Evolutionary conservation across 495 filamentous ascomycete species (phyloP).

Genomic region (Daldinia caldariorum): DNA sequence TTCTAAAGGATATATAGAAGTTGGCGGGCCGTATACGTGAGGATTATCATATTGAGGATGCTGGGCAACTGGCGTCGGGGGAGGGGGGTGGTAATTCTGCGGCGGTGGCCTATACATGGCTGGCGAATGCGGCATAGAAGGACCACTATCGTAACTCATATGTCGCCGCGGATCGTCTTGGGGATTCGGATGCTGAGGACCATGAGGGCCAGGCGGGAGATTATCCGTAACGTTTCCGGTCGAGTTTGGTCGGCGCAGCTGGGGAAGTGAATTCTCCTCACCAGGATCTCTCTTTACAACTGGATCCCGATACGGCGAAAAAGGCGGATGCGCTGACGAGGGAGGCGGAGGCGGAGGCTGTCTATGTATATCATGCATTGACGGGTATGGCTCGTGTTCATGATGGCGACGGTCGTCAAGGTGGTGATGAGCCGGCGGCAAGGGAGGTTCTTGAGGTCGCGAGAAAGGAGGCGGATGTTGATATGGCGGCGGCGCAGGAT

Average conservation of each 20-base stretch:
- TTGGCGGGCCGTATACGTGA: conserved; percentile 47
- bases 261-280: conserved; percentile 57
- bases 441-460: conserved; percentile 52
- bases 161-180: conserved; percentile 56
- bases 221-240: conserved; percentile 53
- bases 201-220: conserved; percentile 52
- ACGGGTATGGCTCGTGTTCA: conserved; percentile 59
- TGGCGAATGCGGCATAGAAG: conserved; percentile 52
- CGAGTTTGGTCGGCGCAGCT: conserved; percentile 57
- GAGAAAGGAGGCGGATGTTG: conserved; percentile 55
- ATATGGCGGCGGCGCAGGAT: conserved; percentile 54
- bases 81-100: conserved; percentile 56
- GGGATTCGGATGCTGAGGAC: conserved; percentile 45
- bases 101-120: conserved; percentile 52
- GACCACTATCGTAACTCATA: conserved; percentile 58
- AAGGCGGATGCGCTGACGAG: conserved; percentile 58
- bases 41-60: conserved; percentile 56
- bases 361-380: conserved; percentile 62
- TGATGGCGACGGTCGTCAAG: conserved; percentile 61
- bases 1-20: conserved; percentile 53
- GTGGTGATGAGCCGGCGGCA: conserved; percentile 49
- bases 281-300: conserved; percentile 62
- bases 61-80: conserved; percentile 54
- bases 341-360: conserved; percentile 51
- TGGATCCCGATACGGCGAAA: conserved; percentile 54